A percentile compares a stretch with the other conserved stretches of the same genome.
Evolutionary conservation across 768 basidiomycete species (phyloP).

Genomic region (Xanthoconium stramineum): DNA sequence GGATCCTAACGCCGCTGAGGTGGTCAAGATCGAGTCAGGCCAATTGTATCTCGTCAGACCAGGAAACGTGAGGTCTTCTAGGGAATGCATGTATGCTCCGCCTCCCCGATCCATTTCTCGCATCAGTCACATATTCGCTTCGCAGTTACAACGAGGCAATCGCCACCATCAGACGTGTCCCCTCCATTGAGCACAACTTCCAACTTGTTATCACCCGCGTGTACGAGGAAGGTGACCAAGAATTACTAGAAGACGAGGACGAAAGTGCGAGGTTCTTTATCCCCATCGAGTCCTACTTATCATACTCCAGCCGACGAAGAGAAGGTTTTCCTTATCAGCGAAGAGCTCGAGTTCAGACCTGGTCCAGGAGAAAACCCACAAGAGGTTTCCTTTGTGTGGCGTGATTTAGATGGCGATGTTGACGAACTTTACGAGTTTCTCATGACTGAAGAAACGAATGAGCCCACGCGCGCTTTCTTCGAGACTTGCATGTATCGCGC

Average conservation of each 20-base stretch:
- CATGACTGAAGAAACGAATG: conserved; percentile 68
- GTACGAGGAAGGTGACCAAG: conserved; percentile 95
- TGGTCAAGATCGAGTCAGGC: conserved; percentile 90
- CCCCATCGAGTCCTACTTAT: conserved; percentile 1
- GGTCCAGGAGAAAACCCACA: conserved; percentile 67
- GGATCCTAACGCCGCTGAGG: conserved; percentile 91
- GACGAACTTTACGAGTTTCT: conserved; percentile 96
- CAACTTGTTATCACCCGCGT: conserved; percentile 96
- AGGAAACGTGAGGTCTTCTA: conserved; percentile 83
- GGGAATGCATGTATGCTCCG: conserved; percentile 90
- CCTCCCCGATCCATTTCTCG: not conserved
- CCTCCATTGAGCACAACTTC: conserved; percentile 72
- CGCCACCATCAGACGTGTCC: conserved; percentile 85
- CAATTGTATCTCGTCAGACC: conserved; percentile 90
- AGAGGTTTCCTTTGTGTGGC: conserved; percentile 85
- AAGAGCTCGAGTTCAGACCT: conserved; percentile 83
- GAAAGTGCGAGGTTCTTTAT: conserved; percentile 54
- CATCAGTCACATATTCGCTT: conserved; percentile 1
- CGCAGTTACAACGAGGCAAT: conserved; percentile 92
- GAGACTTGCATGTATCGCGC: conserved; percentile 94
- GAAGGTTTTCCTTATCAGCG: conserved; percentile 85
- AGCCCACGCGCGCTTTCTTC: conserved; percentile 81
- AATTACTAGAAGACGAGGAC: conserved; percentile 90
- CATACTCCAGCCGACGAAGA: conserved; percentile 80
- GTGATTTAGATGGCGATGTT: conserved; percentile 85